These are phyloP conservation scores for Spongispora temasekensis DNA, from an alignment of 1,284 basidiomycete genomes.

Conservation along the genomic window DNA sequence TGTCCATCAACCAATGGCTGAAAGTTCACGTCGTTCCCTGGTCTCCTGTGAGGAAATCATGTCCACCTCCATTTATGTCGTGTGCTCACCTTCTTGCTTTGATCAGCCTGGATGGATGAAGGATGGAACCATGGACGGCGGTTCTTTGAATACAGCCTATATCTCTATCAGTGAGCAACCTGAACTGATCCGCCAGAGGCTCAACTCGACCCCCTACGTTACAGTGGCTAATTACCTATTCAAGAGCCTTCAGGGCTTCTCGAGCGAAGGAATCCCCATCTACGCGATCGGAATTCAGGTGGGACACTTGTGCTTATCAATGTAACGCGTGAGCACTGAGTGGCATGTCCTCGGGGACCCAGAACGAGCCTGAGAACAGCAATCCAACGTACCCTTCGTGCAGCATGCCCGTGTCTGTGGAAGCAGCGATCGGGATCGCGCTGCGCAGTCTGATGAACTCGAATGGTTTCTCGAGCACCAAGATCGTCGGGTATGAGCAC, in stretches of 20 bases:
- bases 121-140: slow-evolving; percentile 46
- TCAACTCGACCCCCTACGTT: background rate
- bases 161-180: slow-evolving; percentile 36
- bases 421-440: slow-evolving; percentile 44
- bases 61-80: background rate
- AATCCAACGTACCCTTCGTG: slow-evolving; percentile 48
- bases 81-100: background rate
- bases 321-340: background rate
- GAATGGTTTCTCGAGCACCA: slow-evolving; percentile 44
- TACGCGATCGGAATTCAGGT: slow-evolving; percentile 52
- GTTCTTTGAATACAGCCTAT: slow-evolving; percentile 41
- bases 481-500: slow-evolving; percentile 52
- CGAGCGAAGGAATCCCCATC: slow-evolving; percentile 42
- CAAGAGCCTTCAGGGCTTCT: slow-evolving; percentile 48
- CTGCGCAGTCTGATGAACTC: slow-evolving; percentile 47
- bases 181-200: background rate
- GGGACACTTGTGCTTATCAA: background rate
- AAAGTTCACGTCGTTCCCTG: slow-evolving; percentile 51
- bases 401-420: slow-evolving; percentile 39
- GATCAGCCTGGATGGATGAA: slow-evolving; percentile 57
- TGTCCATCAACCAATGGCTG: slow-evolving; percentile 43
- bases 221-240: slow-evolving; percentile 51
- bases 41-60: slow-evolving; percentile 44
- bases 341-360: background rate
- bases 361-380: slow-evolving; percentile 55